phyloP scores from a whole-genome alignment of 192 early-diverging fungal species.

The Coemansia javaensis region DNA sequence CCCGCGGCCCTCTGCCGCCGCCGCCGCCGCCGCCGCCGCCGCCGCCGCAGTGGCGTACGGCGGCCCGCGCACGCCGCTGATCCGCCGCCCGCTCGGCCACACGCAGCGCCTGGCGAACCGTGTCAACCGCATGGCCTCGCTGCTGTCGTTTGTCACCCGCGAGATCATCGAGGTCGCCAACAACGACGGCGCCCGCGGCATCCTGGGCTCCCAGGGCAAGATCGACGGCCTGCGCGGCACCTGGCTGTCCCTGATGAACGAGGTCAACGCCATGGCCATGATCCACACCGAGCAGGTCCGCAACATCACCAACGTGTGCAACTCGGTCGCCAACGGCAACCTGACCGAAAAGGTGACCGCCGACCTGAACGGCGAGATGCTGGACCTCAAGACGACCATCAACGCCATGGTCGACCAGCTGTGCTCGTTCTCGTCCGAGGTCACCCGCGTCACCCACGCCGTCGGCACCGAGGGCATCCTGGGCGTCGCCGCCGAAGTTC shows the following conservation, averaged over 20 bases:
- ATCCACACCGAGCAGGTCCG: slow-evolving; percentile 66
- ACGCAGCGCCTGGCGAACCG: slow-evolving; percentile 44
- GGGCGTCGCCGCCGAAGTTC: slow-evolving; percentile 2
- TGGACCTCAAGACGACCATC: slow-evolving; percentile 59
- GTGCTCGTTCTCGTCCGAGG: slow-evolving; percentile 49
- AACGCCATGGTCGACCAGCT: slow-evolving; percentile 64
- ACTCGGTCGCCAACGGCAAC: slow-evolving; percentile 59
- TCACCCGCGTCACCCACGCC: slow-evolving; percentile 56
- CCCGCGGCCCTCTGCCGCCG: too few relatives aligned
- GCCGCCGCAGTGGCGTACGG: slow-evolving; percentile 7
- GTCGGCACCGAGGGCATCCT: slow-evolving; percentile 27
- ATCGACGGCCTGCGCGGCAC: slow-evolving; percentile 57
- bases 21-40: background rate
- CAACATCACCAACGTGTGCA: slow-evolving; percentile 59
- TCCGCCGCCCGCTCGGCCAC: slow-evolving; percentile 24
- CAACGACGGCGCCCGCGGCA: slow-evolving; percentile 67
- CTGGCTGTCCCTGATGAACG: slow-evolving; percentile 63
- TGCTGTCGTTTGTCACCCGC: slow-evolving; percentile 36
- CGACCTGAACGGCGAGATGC: slow-evolving; percentile 60
- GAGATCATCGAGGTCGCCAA: slow-evolving; percentile 66
- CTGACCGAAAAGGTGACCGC: slow-evolving; percentile 54
- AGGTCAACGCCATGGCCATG: slow-evolving; percentile 59
- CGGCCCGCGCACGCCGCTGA: slow-evolving; percentile 24
- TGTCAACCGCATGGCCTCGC: slow-evolving; percentile 50
- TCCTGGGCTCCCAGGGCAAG: slow-evolving; percentile 60